Evolutionary conservation across 352 stramenopile genomes (phyloP), one percentile per base, ranked within the genome.

Genomic region (Phytophthora pseudosyringae): DNA sequence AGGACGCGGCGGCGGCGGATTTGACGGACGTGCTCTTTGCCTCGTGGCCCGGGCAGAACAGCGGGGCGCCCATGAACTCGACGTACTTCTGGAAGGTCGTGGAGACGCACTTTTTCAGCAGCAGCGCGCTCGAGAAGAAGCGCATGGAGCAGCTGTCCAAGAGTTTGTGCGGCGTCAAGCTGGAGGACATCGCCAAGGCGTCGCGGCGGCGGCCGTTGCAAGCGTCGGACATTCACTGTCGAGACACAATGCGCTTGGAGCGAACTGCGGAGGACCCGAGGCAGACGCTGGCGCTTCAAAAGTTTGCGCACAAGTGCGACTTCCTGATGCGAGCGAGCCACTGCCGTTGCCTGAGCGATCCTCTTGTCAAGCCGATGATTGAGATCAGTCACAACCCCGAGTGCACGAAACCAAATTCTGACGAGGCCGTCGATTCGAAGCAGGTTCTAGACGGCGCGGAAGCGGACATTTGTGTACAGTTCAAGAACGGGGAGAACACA

Each of bases 51-150:
- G 84, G 84, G 3, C 81, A 94, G 58, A 81, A 69, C 36, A 81
- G 82, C 28, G 88, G 88, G 0, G 81, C 73, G 16, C 71, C 81
- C 0, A 86, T 96, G 73, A 81, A 95, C 45, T 83, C 86, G 26
- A 88, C 87, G 18, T 77, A 87, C 59, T 88, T 94, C 43, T 96
- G 88, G 88, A 84, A 80, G 32, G 69, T 91, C 15, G 56, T 96
- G 13, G 75, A 89, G 28, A 76, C 55, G 12, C 67, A 87, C 29
- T 96, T 92, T 49, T 96, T 83, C 56, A 86, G 64, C 38, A 84
- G 65, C 46, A 89, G 81, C 26, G 41, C 69, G 16, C 59, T 95
- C 2, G 66, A 81, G 44, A 93, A 91, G 71, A 83, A 87, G 18
- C 78, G 81, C 9, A 84, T 91, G 78, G 85, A 91, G 18, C 82